Evolutionary conservation across 805 yeast species (phyloP).

Genomic region (Blastobotrys americana): DNA sequence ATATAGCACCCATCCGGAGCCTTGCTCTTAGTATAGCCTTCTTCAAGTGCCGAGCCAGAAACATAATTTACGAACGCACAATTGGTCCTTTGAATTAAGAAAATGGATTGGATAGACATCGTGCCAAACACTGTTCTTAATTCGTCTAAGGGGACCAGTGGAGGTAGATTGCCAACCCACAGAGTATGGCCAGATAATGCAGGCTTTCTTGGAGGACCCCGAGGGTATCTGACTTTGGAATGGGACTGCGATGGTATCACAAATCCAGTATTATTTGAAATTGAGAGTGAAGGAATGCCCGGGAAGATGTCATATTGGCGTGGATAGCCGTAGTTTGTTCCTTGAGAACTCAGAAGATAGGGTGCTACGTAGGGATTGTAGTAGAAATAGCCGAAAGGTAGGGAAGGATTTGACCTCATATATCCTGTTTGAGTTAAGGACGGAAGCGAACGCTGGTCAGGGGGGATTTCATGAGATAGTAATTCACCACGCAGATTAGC

Average conservation of each 20-base stretch:
- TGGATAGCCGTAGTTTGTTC: neutral
- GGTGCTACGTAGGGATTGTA: neutral
- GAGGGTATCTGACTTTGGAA: constrained; percentile 10
- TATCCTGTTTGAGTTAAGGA: no score
- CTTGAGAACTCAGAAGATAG: neutral
- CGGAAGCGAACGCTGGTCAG: no score
- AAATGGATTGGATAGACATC: constrained; percentile 32
- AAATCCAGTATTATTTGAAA: no score
- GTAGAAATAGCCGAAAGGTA: neutral
- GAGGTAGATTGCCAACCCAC: constrained; percentile 42
- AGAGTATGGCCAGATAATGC: constrained; percentile 34
- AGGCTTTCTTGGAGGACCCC: constrained; percentile 39
- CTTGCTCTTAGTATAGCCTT: constrained; percentile 25
- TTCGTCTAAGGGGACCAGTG: constrained; percentile 30
- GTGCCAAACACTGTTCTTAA: constrained; percentile 33
- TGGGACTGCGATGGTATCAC: neutral
- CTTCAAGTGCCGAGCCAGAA: constrained; percentile 26
- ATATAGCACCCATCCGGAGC: constrained; percentile 22
- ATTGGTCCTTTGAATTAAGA: constrained; percentile 34
- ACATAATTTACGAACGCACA: constrained; percentile 38
- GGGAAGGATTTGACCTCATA: no score
- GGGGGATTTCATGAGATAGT: no score
- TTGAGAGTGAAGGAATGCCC: neutral
- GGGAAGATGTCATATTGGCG: neutral
- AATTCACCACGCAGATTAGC: no score